Percentiles rank a stretch among this genome's conserved stretches.
Evolutionary conservation across 139 green algal genomes (phyloP).

Genomic region (Astrephomene gubernaculifera): DNA sequence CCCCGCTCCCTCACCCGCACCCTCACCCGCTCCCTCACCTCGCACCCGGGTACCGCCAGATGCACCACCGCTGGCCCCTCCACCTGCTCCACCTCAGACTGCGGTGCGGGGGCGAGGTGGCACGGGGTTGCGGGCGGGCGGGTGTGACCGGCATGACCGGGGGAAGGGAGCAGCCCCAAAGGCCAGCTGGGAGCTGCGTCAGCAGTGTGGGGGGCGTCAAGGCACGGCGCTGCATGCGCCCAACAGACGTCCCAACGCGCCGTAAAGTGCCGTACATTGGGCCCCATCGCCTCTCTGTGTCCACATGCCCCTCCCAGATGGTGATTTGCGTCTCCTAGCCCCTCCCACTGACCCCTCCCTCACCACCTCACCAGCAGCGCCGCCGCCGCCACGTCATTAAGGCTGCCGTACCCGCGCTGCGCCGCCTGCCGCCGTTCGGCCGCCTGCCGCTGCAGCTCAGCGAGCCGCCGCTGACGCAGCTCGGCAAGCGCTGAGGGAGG

Average conservation of each 20-base stretch:
- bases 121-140: too few relatives aligned
- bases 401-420: neutral
- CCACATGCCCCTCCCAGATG: too few relatives aligned
- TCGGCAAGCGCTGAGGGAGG: conserved; percentile 1
- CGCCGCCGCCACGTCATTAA: neutral
- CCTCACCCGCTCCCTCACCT: conserved; percentile 5
- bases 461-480: conserved; percentile 11
- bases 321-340: too few relatives aligned
- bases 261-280: too few relatives aligned
- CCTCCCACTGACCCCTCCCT: too few relatives aligned
- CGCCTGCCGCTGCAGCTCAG: conserved; percentile 42
- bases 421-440: neutral
- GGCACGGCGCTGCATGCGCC: too few relatives aligned
- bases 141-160: too few relatives aligned
- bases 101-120: neutral
- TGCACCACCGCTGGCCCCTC: conserved; percentile 12
- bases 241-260: too few relatives aligned
- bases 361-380: conserved; percentile 23
- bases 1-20: neutral
- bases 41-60: conserved; percentile 4
- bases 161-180: too few relatives aligned
- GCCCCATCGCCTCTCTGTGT: too few relatives aligned
- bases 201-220: too few relatives aligned
- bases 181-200: too few relatives aligned
- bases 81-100: conserved; percentile 30